Evolutionary conservation across 352 stramenopile genomes (phyloP), one percentile per base, ranked within the genome.

Genomic region (Pythium inflatum): DNA sequence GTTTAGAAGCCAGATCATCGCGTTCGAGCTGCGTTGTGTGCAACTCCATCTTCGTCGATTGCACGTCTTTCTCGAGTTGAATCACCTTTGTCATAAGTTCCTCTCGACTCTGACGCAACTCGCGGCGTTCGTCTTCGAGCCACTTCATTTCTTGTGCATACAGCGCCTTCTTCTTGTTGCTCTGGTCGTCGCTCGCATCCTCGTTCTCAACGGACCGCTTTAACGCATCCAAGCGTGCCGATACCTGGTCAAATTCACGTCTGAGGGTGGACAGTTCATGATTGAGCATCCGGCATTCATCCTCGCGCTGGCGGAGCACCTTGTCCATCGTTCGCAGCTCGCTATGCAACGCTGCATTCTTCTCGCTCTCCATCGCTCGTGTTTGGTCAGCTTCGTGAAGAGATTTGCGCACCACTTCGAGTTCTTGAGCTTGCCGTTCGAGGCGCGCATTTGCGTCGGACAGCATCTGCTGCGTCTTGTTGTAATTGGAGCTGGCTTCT

Each of bases 321-420:
- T 89, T 88, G 62, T 93, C 83, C 82, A 95, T 86, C 20, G 85
- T 79, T 4, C 81, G 74, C 31, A 92, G 70, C 43, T 95, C 85
- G 3, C 80, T 75, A 45, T 95, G 81, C 3, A 92, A 70, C 6
- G 82, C 90, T 9, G 74, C 75, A 57, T 90, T 94, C 55, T 92
- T 92, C 61, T 94, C 87, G 12, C 58, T 80, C 22, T 91, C 83
- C n/a, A 89, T 70, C 12, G 63, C 57, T 7, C 69, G 78, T 1
- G 70, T 79, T 22, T 90, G 75, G 53, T 93, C 83, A 16, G 74
- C 81, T 59, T 85, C 77, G 25, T 88, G 81, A 2, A 95, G 72
- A 9, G 74, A 81, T 34, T 84, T 73, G 9, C 77, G 84, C 22
- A 92, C 38, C 16, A 91, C 77, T 13, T 92, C 81, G 5, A 90